Evolutionary conservation across 2,329 filamentous ascomycete genomes (phyloP).

Genomic region (Hirsutella minnesotensis): DNA sequence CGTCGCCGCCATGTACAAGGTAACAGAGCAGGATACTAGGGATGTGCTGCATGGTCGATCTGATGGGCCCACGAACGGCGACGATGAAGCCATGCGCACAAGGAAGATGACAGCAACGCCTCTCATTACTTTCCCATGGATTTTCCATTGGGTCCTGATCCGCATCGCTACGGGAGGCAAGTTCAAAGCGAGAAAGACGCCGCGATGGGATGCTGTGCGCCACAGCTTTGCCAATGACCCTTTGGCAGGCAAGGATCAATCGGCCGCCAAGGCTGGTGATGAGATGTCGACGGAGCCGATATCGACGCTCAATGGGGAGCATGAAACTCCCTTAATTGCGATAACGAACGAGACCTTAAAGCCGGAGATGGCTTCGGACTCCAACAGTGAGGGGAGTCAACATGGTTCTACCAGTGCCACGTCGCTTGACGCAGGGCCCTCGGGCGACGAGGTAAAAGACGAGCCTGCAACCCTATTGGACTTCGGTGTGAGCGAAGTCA

Average conservation of each 20-base stretch:
- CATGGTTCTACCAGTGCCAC: no score
- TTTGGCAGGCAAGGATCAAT: neutral
- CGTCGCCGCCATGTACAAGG: slow-evolving; percentile 76
- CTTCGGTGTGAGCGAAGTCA: no score
- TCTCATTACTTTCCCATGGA: slow-evolving; percentile 88
- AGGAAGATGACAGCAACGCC: slow-evolving; percentile 46
- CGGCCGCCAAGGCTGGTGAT: neutral
- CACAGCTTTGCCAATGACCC: neutral
- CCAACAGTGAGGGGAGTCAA: no score
- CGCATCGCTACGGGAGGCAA: slow-evolving; percentile 16
- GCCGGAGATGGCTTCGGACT: no score
- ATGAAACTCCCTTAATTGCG: no score
- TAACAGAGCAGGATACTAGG: slow-evolving; percentile 62
- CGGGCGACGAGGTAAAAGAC: no score
- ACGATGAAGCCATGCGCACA: slow-evolving; percentile 15
- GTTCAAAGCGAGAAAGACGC: slow-evolving; percentile 11
- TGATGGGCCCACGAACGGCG: slow-evolving; percentile 17
- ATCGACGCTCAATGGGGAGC: no score
- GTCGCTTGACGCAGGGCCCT: neutral
- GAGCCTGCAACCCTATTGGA: no score
- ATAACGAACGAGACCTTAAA: no score
- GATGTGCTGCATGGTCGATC: slow-evolving; percentile 39
- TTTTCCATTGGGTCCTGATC: slow-evolving; percentile 55
- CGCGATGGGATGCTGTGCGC: slow-evolving; percentile 7
- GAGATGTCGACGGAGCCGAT: no score